Evolutionary conservation across 805 yeast genomes (phyloP).

Genomic region (Wickerhamiella australiensis): DNA sequence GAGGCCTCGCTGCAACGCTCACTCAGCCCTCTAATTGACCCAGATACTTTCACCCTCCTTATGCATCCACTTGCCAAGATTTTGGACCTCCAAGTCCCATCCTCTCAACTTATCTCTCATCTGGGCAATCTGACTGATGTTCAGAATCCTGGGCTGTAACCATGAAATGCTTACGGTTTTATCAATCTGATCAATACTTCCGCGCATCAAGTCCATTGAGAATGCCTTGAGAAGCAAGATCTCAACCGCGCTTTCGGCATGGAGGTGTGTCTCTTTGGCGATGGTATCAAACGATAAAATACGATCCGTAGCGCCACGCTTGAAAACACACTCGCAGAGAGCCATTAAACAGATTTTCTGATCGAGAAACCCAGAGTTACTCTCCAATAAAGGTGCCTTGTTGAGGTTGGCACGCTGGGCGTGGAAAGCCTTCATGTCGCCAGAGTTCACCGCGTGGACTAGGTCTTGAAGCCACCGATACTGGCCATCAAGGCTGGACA

Average conservation of each 20-base stretch:
- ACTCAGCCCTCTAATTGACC: conserved; percentile 31
- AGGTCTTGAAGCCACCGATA: conserved; percentile 63
- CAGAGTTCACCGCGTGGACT: conserved; percentile 59
- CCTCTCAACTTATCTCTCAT: conserved; percentile 60
- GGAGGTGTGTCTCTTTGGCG: conserved; percentile 53
- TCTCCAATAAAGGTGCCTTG: conserved; percentile 44
- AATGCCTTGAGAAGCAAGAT: conserved; percentile 84
- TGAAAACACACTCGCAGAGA: conserved; percentile 73
- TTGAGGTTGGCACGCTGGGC: conserved; percentile 32
- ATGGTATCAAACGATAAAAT: conserved; percentile 62
- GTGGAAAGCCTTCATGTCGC: conserved; percentile 61
- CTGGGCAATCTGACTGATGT: conserved; percentile 59
- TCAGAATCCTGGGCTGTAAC: conserved; percentile 94
- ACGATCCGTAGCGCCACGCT: conserved; percentile 61
- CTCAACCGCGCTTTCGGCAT: conserved; percentile 64
- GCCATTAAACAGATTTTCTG: conserved; percentile 91
- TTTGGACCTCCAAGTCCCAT: conserved; percentile 70
- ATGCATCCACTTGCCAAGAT: conserved; percentile 50
- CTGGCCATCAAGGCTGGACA: conserved; percentile 40
- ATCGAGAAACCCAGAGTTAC: conserved; percentile 54
- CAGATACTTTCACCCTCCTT: conserved; percentile 52
- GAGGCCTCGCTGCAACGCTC: neutral
- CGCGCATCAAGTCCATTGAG: conserved; percentile 69
- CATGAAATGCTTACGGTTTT: conserved; percentile 71
- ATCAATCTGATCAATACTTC: conserved; percentile 81